A percentile compares a stretch with the other conserved stretches of the same genome.
These are phyloP conservation scores for Salix exigua DNA, from an alignment of 345 rosid genomes.

Conservation along the genomic window DNA sequence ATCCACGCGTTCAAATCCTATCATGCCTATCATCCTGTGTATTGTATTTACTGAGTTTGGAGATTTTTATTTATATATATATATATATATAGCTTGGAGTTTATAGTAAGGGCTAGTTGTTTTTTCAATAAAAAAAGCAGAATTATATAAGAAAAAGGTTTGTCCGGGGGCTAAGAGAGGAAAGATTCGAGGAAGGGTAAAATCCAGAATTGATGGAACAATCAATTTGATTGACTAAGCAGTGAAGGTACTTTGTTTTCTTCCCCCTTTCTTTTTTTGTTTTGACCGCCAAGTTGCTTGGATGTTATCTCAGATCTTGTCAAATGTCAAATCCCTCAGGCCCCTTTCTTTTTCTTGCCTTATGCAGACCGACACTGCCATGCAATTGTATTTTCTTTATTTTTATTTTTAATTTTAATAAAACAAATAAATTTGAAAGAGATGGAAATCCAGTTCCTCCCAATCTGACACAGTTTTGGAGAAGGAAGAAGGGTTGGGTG, in stretches of 20 bases:
- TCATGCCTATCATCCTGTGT: no score
- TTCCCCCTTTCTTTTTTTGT: not conserved
- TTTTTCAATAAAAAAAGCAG: not conserved
- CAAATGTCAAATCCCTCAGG: constrained; percentile 19
- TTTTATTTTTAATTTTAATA: no score
- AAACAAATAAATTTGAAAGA: not conserved
- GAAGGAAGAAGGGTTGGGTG: not conserved
- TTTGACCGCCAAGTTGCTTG: not conserved
- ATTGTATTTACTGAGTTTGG: no score
- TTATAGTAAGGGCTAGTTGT: no score
- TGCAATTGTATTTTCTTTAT: no score
- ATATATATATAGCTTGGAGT: no score
- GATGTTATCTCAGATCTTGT: constrained; percentile 19
- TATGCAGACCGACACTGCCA: no score
- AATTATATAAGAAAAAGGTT: not conserved
- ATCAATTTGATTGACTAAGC: constrained; percentile 10
- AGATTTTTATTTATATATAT: no score
- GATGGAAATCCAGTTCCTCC: not conserved
- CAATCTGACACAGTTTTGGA: not conserved
- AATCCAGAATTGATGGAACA: not conserved
- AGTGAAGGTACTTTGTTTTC: not conserved
- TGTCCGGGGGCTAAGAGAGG: not conserved
- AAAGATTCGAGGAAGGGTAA: not conserved
- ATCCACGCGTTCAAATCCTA: no score
- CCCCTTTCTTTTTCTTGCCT: constrained; percentile 5